phyloP scores from a whole-genome alignment of 2,329 filamentous ascomycete species.

The Penicillium griseofulvum region DNA sequence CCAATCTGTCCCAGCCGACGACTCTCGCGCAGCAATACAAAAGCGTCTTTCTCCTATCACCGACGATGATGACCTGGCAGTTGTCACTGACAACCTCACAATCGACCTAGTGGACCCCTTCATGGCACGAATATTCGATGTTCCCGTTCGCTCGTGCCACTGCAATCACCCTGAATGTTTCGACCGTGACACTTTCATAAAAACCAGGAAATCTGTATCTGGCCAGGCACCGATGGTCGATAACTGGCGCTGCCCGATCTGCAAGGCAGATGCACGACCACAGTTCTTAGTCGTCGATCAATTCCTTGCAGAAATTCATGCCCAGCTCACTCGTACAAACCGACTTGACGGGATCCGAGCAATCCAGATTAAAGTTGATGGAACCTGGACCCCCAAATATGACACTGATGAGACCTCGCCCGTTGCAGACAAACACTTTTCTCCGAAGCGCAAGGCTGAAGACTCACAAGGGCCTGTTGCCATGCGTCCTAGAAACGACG shows the following conservation, averaged over 20 bases:
- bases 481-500: slow-evolving; percentile 16
- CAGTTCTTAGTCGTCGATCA: slow-evolving; percentile 67
- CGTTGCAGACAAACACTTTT: neutral
- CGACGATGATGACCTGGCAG: slow-evolving; percentile 60
- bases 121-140: slow-evolving; percentile 61
- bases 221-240: slow-evolving; percentile 44
- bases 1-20: slow-evolving; percentile 43
- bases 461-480: slow-evolving; percentile 4
- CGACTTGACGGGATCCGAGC: slow-evolving; percentile 54
- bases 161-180: slow-evolving; percentile 87
- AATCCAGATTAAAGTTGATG: slow-evolving; percentile 63
- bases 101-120: slow-evolving; percentile 69
- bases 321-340: slow-evolving; percentile 51
- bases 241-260: slow-evolving; percentile 85
- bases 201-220: slow-evolving; percentile 55
- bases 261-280: slow-evolving; percentile 73
- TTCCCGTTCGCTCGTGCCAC: slow-evolving; percentile 66
- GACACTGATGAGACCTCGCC: slow-evolving; percentile 26
- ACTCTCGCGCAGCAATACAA: slow-evolving; percentile 60
- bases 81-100: slow-evolving; percentile 57
- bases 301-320: slow-evolving; percentile 65
- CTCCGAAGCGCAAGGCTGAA: slow-evolving; percentile 15
- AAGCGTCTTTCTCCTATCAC: slow-evolving; percentile 44
- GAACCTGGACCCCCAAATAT: slow-evolving; percentile 60
- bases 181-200: slow-evolving; percentile 78